Percentiles rank a stretch among this genome's conserved stretches.
Evolutionary conservation across 73 alveolate species (phyloP).

Genomic region (Durusdinium trenchii): DNA sequence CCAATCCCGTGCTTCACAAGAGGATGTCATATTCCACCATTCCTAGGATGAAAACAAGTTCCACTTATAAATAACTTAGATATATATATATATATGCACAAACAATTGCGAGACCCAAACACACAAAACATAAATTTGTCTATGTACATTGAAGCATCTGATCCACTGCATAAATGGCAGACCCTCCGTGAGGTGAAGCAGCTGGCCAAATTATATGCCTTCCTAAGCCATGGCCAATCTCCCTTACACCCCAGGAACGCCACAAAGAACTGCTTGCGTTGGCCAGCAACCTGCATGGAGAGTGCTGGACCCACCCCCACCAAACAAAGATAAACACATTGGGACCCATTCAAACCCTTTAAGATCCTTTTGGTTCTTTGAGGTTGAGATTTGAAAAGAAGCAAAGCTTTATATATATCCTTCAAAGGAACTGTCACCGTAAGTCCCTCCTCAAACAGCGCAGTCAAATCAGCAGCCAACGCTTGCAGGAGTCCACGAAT

Average conservation of each 20-base stretch:
- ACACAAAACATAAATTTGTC: background rate
- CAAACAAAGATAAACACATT: no score
- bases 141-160: background rate
- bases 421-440: background rate
- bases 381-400: no score
- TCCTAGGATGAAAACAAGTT: background rate
- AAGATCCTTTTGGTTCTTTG: background rate
- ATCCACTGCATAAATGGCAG: background rate
- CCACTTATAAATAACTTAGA: background rate
- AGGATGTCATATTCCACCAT: slow-evolving; percentile 26
- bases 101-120: background rate
- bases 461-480: background rate
- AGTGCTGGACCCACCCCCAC: no score
- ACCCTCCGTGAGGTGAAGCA: background rate
- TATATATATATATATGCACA: no score
- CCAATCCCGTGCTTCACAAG: background rate
- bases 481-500: slow-evolving; percentile 11
- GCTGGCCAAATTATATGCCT: background rate
- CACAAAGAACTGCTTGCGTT: background rate
- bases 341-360: background rate
- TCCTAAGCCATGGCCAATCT: slow-evolving; percentile 51
- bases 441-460: background rate
- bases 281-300: slow-evolving; percentile 71
- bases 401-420: background rate
- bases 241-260: background rate